Evolutionary conservation across 2,329 filamentous ascomycete species (phyloP).

Genomic region (Colletotrichum graminicola): DNA sequence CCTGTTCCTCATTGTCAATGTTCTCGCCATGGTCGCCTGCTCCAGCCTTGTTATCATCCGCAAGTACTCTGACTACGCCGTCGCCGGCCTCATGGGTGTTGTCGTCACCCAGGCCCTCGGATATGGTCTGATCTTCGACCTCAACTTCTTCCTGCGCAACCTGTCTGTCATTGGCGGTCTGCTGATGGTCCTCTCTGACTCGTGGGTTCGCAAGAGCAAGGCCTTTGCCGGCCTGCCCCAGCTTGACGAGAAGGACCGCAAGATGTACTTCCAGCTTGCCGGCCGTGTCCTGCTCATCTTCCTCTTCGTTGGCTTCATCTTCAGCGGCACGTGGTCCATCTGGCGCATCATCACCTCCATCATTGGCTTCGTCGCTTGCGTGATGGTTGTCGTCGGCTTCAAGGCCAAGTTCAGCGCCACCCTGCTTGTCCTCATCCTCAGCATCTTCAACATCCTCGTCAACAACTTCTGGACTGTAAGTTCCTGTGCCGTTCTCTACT

Average conservation of each 20-base stretch:
- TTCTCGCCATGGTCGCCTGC: conserved; percentile 86
- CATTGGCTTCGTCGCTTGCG: conserved; percentile 88
- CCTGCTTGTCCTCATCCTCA: conserved; percentile 93
- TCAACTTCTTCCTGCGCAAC: conserved; percentile 99
- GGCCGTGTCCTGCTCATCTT: conserved; percentile 96
- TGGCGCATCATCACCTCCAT: conserved; percentile 88
- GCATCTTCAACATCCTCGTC: conserved; percentile 95
- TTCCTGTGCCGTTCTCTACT: conserved; percentile 43
- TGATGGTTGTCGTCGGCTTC: conserved; percentile 99
- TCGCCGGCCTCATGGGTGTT: conserved; percentile 88
- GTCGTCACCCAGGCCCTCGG: conserved; percentile 94
- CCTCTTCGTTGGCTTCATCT: conserved; percentile 96
- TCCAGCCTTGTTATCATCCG: conserved; percentile 90
- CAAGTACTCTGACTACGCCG: conserved; percentile 93
- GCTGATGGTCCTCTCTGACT: conserved; percentile 97
- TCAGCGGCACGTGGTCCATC: conserved; percentile 92
- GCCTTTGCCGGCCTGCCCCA: conserved; percentile 93
- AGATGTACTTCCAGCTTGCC: conserved; percentile 99
- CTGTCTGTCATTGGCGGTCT: conserved; percentile 96
- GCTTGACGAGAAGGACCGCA: conserved; percentile 98
- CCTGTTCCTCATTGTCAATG: conserved; percentile 90
- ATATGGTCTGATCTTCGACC: conserved; percentile 97
- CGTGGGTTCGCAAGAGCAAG: conserved; percentile 97
- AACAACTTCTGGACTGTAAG: conserved; percentile 99
- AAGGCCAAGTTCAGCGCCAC: conserved; percentile 99